Percentiles rank a stretch among this genome's conserved stretches.
Conservation (phyloP, 176 grass and related monocot genomes). For the Triticum timopheevii region DNA sequence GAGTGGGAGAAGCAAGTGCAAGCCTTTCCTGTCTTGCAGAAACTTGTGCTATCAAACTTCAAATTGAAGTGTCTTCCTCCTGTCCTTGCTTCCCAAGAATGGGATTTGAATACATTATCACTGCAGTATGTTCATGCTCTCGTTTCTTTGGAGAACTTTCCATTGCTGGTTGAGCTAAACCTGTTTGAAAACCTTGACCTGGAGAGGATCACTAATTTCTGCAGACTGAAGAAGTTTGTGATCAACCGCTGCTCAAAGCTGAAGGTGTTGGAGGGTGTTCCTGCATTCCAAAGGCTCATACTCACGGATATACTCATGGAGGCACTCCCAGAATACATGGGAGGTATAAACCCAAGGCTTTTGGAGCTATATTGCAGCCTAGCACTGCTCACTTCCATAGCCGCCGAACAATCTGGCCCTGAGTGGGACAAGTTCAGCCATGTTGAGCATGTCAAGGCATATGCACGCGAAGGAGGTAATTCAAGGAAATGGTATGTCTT, state of each 20-base stretch:
- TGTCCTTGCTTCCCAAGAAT: conserved; percentile 7
- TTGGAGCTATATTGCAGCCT: not conserved
- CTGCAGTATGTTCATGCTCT: not conserved
- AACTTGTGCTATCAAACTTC: not conserved
- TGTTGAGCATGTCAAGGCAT: not conserved
- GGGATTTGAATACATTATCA: not conserved
- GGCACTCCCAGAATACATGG: not conserved
- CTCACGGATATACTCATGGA: not conserved
- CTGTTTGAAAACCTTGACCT: not conserved
- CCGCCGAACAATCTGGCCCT: not conserved
- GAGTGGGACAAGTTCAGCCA: conserved; percentile 18
- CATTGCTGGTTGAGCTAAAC: not conserved
- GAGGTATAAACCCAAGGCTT: not conserved
- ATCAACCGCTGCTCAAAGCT: not conserved
- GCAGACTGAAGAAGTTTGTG: not conserved
- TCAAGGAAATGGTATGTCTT: not conserved
- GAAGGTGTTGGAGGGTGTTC: not conserved
- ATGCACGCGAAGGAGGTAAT: not conserved
- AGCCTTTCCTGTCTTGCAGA: not conserved
- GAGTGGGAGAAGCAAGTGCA: not conserved
- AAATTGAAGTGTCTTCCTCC: conserved; percentile 8
- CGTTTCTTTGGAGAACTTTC: not conserved
- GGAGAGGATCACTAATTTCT: not conserved
- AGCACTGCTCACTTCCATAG: not conserved
- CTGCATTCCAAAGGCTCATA: not conserved